Conservation (phyloP, 2,329 filamentous ascomycete species). For the Catunica adiposa region DNA sequence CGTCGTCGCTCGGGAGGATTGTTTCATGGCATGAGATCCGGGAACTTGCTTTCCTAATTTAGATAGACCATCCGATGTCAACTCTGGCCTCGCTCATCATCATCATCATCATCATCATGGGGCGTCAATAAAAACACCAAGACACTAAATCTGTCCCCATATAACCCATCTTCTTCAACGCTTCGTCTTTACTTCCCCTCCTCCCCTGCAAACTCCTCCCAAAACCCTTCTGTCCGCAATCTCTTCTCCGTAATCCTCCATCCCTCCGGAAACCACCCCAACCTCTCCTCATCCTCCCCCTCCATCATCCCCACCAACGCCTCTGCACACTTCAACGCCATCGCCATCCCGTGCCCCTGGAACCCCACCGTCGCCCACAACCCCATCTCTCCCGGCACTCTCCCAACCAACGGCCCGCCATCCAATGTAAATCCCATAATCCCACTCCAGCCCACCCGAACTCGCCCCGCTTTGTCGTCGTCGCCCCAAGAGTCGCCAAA, state of each 20-base stretch:
- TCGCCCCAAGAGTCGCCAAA: constrained; percentile 37
- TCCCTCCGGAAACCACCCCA: constrained; percentile 36
- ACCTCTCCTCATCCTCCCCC: constrained; percentile 19
- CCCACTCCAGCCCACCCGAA: constrained; percentile 35
- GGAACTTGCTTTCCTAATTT: no score
- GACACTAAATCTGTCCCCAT: no score
- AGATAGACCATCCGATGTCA: no score
- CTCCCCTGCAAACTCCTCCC: constrained; percentile 7
- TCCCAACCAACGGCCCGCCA: constrained; percentile 35
- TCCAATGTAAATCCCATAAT: constrained; percentile 41
- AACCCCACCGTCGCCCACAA: constrained; percentile 44
- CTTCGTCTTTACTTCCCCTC: no score
- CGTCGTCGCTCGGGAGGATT: no score
- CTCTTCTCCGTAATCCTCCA: constrained; percentile 21
- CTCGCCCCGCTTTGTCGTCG: constrained; percentile 22
- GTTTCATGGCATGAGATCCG: no score
- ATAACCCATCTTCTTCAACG: no score
- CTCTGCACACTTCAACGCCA: constrained; percentile 42
- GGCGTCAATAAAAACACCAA: no score
- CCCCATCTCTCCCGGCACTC: constrained; percentile 27
- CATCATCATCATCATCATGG: no score
- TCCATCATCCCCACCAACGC: constrained; percentile 39
- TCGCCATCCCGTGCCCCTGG: constrained; percentile 51
- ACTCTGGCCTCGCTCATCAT: no score
- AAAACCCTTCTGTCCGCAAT: constrained; percentile 10